Conservation (phyloP, 805 yeast genomes). For the Henningerozyma blattae region DNA sequence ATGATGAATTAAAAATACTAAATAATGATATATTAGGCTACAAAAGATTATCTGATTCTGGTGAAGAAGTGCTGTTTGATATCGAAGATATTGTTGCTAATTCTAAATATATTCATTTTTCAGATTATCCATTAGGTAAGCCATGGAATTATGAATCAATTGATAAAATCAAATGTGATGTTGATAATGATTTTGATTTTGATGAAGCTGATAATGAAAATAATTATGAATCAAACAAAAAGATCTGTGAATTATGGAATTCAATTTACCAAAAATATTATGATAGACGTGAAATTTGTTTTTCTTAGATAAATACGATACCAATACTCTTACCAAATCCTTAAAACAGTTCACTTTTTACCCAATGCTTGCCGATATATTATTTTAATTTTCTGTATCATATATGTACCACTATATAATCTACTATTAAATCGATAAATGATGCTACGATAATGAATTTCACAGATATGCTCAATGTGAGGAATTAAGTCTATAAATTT, state of each 20-base stretch:
- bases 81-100: slow-evolving; percentile 19
- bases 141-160: slow-evolving; percentile 36
- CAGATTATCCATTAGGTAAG: slow-evolving; percentile 55
- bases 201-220: slow-evolving; percentile 5
- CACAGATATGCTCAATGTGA: too few species aligned
- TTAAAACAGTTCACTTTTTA: too few species aligned
- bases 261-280: slow-evolving; percentile 10
- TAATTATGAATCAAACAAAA: slow-evolving; percentile 5
- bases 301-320: too few species aligned
- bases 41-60: slow-evolving; percentile 8
- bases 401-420: too few species aligned
- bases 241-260: slow-evolving; percentile 19
- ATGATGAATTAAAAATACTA: slow-evolving; percentile 13
- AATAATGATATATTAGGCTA: slow-evolving; percentile 21
- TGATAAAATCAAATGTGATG: slow-evolving; percentile 10
- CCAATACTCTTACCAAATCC: too few species aligned
- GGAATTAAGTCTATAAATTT: too few species aligned
- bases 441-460: too few species aligned
- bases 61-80: slow-evolving; percentile 6
- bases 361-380: too few species aligned
- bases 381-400: too few species aligned
- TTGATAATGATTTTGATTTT: slow-evolving; percentile 15
- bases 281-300: slow-evolving; percentile 11
- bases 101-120: slow-evolving; percentile 44
- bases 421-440: too few species aligned